These are phyloP conservation scores for Gelatoporia subvermispora DNA, from an alignment of 768 basidiomycete genomes.

Conservation along the genomic window DNA sequence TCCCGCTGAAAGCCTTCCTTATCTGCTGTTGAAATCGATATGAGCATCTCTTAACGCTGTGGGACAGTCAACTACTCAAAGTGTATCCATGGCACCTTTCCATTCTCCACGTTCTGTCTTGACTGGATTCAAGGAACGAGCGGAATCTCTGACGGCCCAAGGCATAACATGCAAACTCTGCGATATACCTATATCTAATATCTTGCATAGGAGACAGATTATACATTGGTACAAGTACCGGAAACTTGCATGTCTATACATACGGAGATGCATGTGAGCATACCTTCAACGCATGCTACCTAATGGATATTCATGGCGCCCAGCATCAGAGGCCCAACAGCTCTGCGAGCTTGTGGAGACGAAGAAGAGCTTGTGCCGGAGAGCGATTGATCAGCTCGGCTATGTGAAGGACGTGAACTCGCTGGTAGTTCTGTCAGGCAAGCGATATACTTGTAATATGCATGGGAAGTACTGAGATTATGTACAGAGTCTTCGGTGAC, in stretches of 20 bases:
- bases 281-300: not conserved
- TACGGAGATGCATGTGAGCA: constrained; percentile 37
- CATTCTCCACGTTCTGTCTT: constrained; percentile 19
- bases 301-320: constrained; percentile 1
- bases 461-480: not conserved
- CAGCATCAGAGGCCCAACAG: constrained; percentile 27
- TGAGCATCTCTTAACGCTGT: no score
- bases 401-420: constrained; percentile 84
- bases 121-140: constrained; percentile 43
- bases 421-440: constrained; percentile 81
- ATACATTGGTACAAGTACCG: constrained; percentile 58
- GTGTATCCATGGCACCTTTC: constrained; percentile 23
- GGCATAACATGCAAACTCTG: constrained; percentile 22
- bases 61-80: no score
- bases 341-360: constrained; percentile 48
- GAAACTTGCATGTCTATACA: constrained; percentile 50
- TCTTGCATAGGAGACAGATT: constrained; percentile 45
- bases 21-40: no score
- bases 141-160: constrained; percentile 43
- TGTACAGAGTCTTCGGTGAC: constrained; percentile 64
- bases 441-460: constrained; percentile 12
- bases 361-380: constrained; percentile 60
- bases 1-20: no score
- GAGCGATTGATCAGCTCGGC: constrained; percentile 83
- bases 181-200: constrained; percentile 2